Evolutionary conservation across 768 basidiomycete genomes (phyloP).

Genomic region (Mrakia blollopis): DNA sequence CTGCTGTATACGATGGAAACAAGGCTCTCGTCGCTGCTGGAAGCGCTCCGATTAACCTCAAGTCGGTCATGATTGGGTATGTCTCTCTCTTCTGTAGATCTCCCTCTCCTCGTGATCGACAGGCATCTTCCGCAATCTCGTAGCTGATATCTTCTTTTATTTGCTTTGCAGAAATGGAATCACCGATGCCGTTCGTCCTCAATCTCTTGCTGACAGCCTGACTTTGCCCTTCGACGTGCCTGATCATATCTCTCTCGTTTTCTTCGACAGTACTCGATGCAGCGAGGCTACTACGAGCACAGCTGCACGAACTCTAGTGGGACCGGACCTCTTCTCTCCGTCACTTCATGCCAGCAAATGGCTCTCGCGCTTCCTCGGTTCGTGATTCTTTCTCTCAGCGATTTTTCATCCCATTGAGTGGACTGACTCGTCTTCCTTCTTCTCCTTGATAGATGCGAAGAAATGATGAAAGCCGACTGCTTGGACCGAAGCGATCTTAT

Average conservation of each 20-base stretch:
- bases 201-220: neutral
- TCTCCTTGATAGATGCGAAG: slow-evolving; percentile 51
- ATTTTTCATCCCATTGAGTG: neutral
- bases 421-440: slow-evolving; percentile 4
- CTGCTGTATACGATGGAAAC: slow-evolving; percentile 72
- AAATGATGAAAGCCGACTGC: slow-evolving; percentile 56
- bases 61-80: slow-evolving; percentile 61
- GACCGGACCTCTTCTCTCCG: slow-evolving; percentile 49
- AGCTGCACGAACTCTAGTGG: slow-evolving; percentile 47
- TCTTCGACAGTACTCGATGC: neutral
- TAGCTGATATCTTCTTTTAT: no score
- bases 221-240: neutral
- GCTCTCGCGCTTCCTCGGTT: slow-evolving; percentile 41
- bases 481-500: slow-evolving; percentile 63
- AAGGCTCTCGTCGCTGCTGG: slow-evolving; percentile 51
- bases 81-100: no score
- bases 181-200: slow-evolving; percentile 30
- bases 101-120: no score
- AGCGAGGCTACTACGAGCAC: slow-evolving; percentile 27
- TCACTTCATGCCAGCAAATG: slow-evolving; percentile 57
- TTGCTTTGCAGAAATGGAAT: slow-evolving; percentile 45
- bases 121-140: no score
- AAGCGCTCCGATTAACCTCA: slow-evolving; percentile 58
- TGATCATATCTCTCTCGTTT: neutral
- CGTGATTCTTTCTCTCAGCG: neutral